phyloP scores from a whole-genome alignment of 495 filamentous ascomycete genomes.

The Neurospora cerealis region DNA sequence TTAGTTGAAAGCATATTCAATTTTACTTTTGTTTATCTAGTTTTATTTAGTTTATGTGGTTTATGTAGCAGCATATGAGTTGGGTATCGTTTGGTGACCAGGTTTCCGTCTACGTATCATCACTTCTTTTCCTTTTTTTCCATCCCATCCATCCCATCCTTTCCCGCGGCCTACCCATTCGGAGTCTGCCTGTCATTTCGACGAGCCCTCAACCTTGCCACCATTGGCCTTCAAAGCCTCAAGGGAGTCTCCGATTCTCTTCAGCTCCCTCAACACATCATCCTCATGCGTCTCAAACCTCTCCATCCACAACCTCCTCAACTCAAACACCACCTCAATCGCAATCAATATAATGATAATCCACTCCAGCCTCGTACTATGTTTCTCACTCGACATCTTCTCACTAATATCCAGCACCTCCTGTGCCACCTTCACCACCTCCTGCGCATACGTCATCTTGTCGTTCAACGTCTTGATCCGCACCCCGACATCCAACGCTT shows the following conservation, averaged over 20 bases:
- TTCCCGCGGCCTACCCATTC: background rate
- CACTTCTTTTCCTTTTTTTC: background rate
- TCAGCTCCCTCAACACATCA: slow-evolving; percentile 15
- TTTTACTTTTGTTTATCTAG: background rate
- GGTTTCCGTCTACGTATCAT: background rate
- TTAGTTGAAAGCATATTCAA: background rate
- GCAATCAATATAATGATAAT: slow-evolving; percentile 92
- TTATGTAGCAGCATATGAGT: slow-evolving; percentile 3
- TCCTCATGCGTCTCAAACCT: slow-evolving; percentile 14
- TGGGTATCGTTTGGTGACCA: slow-evolving; percentile 12
- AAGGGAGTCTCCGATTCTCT: slow-evolving; percentile 1
- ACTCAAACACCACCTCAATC: slow-evolving; percentile 69
- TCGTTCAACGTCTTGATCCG: slow-evolving; percentile 88
- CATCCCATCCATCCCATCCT: background rate
- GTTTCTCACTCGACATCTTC: slow-evolving; percentile 81
- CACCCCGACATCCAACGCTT: slow-evolving; percentile 83
- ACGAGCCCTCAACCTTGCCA: background rate
- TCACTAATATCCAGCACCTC: slow-evolving; percentile 88
- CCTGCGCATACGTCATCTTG: slow-evolving; percentile 95
- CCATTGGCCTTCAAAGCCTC: too few species aligned
- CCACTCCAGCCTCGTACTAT: slow-evolving; percentile 85
- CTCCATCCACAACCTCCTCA: slow-evolving; percentile 42
- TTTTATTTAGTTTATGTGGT: background rate
- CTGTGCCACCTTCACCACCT: slow-evolving; percentile 83
- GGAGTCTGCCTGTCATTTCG: background rate